phyloP scores from a whole-genome alignment of 768 basidiomycete species.

The Phallus indusiatus region DNA sequence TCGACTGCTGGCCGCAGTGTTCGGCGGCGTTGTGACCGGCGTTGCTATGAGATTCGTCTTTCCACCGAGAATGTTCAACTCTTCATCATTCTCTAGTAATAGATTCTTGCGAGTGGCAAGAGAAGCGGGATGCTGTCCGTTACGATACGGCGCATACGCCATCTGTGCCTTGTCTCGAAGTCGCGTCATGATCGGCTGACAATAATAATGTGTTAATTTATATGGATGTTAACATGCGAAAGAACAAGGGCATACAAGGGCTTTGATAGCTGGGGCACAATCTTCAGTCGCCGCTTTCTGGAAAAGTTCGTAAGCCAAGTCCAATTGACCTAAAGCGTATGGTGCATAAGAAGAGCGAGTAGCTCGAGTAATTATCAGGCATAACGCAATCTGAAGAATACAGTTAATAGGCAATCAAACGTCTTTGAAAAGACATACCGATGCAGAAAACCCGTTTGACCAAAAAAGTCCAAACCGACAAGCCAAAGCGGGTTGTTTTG shows the following conservation, averaged over 20 bases:
- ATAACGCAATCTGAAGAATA: conserved; percentile 44
- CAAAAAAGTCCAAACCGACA: conserved; percentile 9
- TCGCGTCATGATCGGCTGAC: conserved; percentile 55
- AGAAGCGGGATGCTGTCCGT: conserved; percentile 20
- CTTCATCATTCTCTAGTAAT: conserved; percentile 44
- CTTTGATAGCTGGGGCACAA: conserved; percentile 49
- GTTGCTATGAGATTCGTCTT: conserved; percentile 53
- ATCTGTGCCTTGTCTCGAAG: conserved; percentile 58
- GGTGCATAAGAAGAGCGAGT: conserved; percentile 49
- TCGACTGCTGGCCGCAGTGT: not conserved
- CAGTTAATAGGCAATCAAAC: too few relatives aligned
- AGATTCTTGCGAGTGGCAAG: conserved; percentile 32
- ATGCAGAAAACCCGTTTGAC: conserved; percentile 10
- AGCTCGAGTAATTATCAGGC: conserved; percentile 53
- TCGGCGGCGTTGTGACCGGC: not conserved
- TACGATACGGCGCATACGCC: conserved; percentile 42
- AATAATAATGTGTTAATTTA: not conserved
- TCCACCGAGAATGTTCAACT: conserved; percentile 54
- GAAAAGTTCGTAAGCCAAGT: conserved; percentile 49
- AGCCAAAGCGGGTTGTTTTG: not conserved
- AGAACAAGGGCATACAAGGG: conserved; percentile 35
- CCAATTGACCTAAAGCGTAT: conserved; percentile 52
- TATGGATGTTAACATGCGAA: not conserved
- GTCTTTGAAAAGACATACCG: not conserved
- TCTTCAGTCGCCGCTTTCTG: conserved; percentile 42